These are phyloP conservation scores for Rosa multiflora DNA, from an alignment of 306 rosid species.

Conservation along the genomic window DNA sequence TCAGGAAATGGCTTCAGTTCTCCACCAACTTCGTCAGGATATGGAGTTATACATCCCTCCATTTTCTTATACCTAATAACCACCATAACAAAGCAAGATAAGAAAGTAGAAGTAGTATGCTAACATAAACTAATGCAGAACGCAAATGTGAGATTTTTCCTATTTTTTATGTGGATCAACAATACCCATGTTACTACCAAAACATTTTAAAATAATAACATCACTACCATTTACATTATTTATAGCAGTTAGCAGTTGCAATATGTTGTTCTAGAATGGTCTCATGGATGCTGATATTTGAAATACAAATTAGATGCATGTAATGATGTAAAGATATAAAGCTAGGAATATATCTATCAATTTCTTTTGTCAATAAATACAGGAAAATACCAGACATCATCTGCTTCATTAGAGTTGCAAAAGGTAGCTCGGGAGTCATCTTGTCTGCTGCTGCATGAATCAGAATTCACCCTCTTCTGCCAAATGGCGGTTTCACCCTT, in stretches of 20 bases:
- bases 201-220: not conserved
- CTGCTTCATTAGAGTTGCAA: slow-evolving; percentile 53
- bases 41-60: slow-evolving; percentile 79
- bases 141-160: not conserved
- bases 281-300: slow-evolving; percentile 3
- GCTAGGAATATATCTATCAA: not conserved
- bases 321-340: not conserved
- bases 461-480: slow-evolving; percentile 67
- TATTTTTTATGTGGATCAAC: not conserved
- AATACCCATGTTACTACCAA: not conserved
- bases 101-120: slow-evolving; percentile 5
- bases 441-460: slow-evolving; percentile 66
- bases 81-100: slow-evolving; percentile 30
- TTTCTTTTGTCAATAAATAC: not conserved
- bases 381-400: slow-evolving; percentile 72
- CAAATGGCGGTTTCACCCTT: slow-evolving; percentile 81
- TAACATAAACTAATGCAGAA: slow-evolving; percentile 6
- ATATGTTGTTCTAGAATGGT: not conserved
- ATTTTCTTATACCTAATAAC: slow-evolving; percentile 77
- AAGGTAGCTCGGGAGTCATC: slow-evolving; percentile 57
- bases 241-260: not conserved
- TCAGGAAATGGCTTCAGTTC: slow-evolving; percentile 72
- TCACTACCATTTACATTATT: not conserved
- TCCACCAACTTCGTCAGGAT: slow-evolving; percentile 46
- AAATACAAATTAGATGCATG: not conserved